These are phyloP conservation scores for Vachellia collinsii DNA, from an alignment of 306 rosid species.

Conservation along the genomic window DNA sequence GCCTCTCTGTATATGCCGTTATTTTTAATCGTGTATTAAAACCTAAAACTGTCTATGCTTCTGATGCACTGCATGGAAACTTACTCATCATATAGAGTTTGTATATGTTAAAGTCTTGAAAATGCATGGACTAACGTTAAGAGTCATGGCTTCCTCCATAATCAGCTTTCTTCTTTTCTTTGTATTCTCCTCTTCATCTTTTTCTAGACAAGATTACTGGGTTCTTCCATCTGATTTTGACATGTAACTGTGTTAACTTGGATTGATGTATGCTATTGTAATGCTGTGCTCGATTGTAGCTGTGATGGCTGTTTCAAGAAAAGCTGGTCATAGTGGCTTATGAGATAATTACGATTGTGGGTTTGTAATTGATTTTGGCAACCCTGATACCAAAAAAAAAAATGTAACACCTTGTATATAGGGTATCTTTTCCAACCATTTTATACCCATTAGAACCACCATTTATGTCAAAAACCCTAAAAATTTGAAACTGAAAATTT, in stretches of 20 bases:
- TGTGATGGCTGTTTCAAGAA: neutral
- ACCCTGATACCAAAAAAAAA: too few relatives aligned
- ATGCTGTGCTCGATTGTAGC: neutral
- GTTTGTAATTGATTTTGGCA: too few relatives aligned
- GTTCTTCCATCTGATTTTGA: neutral
- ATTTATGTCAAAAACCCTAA: too few relatives aligned
- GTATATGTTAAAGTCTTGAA: neutral
- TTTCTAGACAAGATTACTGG: neutral
- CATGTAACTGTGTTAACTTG: neutral
- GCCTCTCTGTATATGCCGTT: constrained; percentile 33
- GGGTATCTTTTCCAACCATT: too few relatives aligned
- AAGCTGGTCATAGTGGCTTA: too few relatives aligned
- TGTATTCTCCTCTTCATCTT: neutral
- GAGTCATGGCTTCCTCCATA: neutral
- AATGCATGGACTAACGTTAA: neutral
- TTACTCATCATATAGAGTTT: neutral
- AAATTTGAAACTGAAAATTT: too few relatives aligned
- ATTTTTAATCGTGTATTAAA: constrained; percentile 8
- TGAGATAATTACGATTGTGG: too few relatives aligned
- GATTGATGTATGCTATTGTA: neutral
- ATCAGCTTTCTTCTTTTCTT: neutral
- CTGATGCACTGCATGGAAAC: constrained; percentile 7
- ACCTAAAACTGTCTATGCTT: constrained; percentile 11
- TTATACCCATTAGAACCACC: too few relatives aligned
- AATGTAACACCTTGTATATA: too few relatives aligned